Evolutionary conservation across 2,329 filamentous ascomycete species (phyloP), one percentile per base, ranked within the genome.

Genomic region (Xylariaceae sp.): DNA sequence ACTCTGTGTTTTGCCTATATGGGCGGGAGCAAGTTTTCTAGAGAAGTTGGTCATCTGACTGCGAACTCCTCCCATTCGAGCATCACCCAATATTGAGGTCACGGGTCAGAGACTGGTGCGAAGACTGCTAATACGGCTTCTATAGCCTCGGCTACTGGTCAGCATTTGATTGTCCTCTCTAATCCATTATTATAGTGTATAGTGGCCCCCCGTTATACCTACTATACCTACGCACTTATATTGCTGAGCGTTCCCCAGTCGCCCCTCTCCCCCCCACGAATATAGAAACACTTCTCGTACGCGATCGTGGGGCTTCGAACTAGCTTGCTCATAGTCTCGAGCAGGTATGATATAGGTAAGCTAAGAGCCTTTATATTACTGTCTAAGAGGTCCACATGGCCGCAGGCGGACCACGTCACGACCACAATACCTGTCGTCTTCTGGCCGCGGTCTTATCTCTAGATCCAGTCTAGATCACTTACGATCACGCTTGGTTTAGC

Each of bases 1-100:
- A 48, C 51, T 35, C 41, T 55, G 40, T 33, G 37, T 58, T 64
- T 60, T 60, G 57, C 58, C 57, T 62, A 57, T 57, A 60, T 59
- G 35, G 51, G 49, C 20, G 16, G 27, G 45, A 48, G 52, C 47
- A 57, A 50, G 39, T 41, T 29, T 30, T 47, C 43, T 56, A 50
- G 32, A 55, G 24, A 35, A 35, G 23, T 43, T 18, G 33, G 55
- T 50, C 53, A 58, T 52, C 54, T 58, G 53, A 58, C 55, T 58
- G 57, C 57, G 58, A 46, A 55, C 50, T 41, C 39, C 46, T 55
- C 56, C 56, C 55, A 42, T 40, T 43, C 29, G 36, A 55, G 44
- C 45, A 59, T 48, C 50, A 43, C 32, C 26, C 33, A 51, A 50
- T 36, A 50, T 45, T 32, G 44, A 47, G 29, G 33, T 50, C 45